A percentile compares a stretch with the other conserved stretches of the same genome.
Conservation (phyloP, 352 stramenopile genomes). For the Blastocystis sp. region DNA sequence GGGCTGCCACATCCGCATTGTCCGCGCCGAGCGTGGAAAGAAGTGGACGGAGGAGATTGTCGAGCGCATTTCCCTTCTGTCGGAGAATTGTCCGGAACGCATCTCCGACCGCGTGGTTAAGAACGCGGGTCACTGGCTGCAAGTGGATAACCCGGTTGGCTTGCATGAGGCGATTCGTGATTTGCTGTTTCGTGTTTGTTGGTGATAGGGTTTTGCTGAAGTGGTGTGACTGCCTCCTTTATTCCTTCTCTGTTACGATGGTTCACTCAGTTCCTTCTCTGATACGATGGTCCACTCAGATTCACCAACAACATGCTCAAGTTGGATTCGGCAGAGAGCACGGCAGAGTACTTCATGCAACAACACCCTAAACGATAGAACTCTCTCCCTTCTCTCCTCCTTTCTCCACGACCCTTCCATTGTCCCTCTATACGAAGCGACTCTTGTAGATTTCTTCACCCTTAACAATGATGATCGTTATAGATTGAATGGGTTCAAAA, state of each 20-base stretch:
- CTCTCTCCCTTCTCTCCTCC: not conserved
- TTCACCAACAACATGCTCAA: too few species aligned
- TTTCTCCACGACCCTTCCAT: not conserved
- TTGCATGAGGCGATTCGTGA: slow-evolving; percentile 61
- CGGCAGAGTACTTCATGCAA: not conserved
- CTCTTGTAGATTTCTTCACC: not conserved
- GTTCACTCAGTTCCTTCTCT: too few species aligned
- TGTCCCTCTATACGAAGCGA: not conserved
- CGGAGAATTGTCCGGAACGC: not conserved
- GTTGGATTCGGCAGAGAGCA: not conserved
- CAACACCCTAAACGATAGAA: not conserved
- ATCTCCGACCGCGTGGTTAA: slow-evolving; percentile 20
- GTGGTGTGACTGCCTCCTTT: too few species aligned
- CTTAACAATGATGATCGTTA: not conserved
- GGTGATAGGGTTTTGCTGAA: too few species aligned
- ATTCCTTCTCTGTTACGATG: too few species aligned
- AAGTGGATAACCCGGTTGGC: slow-evolving; percentile 66
- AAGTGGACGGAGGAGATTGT: slow-evolving; percentile 62
- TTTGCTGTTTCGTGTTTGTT: slow-evolving; percentile 48
- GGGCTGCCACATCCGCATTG: slow-evolving; percentile 24
- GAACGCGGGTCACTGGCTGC: slow-evolving; percentile 61
- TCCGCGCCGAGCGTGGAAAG: slow-evolving; percentile 2
- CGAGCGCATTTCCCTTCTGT: slow-evolving; percentile 40
- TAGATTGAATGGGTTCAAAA: not conserved
- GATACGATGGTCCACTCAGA: too few species aligned